phyloP scores from a whole-genome alignment of 805 yeast genomes.

The Zygotorulaspora chibaensis region DNA sequence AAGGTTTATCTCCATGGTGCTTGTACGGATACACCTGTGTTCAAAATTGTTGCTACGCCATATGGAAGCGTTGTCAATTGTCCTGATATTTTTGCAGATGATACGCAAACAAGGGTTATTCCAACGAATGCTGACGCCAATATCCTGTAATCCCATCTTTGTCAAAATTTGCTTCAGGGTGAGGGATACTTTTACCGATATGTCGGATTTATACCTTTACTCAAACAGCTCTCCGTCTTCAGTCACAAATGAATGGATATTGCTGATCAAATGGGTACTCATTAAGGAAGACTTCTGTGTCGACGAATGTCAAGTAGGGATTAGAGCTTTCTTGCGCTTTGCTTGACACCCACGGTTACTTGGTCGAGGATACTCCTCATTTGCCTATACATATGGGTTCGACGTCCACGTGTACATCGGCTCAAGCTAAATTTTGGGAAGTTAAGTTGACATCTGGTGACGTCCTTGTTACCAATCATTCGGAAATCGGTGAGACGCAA shows the following conservation, averaged over 20 bases:
- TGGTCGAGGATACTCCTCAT: slow-evolving; percentile 85
- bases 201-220: slow-evolving; percentile 36
- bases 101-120: slow-evolving; percentile 73
- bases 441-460: too few relatives aligned
- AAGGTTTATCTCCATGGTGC: slow-evolving; percentile 55
- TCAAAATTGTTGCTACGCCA: slow-evolving; percentile 47
- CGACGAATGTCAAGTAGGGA: slow-evolving; percentile 79
- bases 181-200: slow-evolving; percentile 8
- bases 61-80: slow-evolving; percentile 56
- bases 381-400: slow-evolving; percentile 85
- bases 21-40: slow-evolving; percentile 50
- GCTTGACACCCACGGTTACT: slow-evolving; percentile 68
- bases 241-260: slow-evolving; percentile 85
- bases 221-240: slow-evolving; percentile 71
- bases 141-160: slow-evolving; percentile 58
- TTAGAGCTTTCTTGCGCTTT: slow-evolving; percentile 82
- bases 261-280: slow-evolving; percentile 85
- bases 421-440: too few relatives aligned
- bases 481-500: slow-evolving; percentile 82
- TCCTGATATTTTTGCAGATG: slow-evolving; percentile 75
- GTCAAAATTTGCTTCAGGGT: slow-evolving; percentile 32
- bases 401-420: slow-evolving; percentile 76
- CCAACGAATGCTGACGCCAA: slow-evolving; percentile 58
- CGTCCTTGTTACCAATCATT: slow-evolving; percentile 73
- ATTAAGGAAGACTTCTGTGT: slow-evolving; percentile 71